These are phyloP conservation scores for Coemansia sp. DNA, from an alignment of 192 early-diverging fungal genomes.

Conservation along the genomic window DNA sequence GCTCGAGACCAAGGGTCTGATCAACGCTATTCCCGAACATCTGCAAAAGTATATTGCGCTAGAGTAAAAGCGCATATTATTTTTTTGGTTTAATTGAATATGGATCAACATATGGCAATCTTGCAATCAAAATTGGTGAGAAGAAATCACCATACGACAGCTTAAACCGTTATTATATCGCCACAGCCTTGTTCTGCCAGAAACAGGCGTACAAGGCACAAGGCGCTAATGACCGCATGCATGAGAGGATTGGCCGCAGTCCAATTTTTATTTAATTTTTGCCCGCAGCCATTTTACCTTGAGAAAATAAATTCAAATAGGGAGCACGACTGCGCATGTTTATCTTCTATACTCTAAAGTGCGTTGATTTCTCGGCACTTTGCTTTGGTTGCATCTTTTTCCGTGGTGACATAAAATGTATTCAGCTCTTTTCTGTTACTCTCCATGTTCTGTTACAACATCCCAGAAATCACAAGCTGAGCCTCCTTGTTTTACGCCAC, in stretches of 20 bases:
- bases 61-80: constrained; percentile 20
- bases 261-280: background rate
- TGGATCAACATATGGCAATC: too few relatives aligned
- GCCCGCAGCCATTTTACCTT: constrained; percentile 1
- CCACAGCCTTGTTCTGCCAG: too few relatives aligned
- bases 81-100: too few relatives aligned
- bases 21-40: constrained; percentile 74
- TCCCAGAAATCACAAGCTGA: constrained; percentile 2
- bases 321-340: background rate
- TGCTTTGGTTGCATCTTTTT: background rate
- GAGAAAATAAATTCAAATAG: background rate
- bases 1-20: constrained; percentile 83
- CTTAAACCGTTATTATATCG: too few relatives aligned
- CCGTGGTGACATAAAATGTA: background rate
- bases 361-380: constrained; percentile 11
- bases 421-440: too few relatives aligned
- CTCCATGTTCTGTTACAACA: background rate
- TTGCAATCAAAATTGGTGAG: too few relatives aligned
- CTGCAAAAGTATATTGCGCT: constrained; percentile 83
- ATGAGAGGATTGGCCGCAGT: constrained; percentile 1
- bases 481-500: background rate
- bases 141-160: too few relatives aligned
- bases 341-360: background rate
- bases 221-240: constrained; percentile 2
- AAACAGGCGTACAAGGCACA: background rate